Evolutionary conservation across 2,329 filamentous ascomycete species (phyloP).

Genomic region (Zalaria sp.): DNA sequence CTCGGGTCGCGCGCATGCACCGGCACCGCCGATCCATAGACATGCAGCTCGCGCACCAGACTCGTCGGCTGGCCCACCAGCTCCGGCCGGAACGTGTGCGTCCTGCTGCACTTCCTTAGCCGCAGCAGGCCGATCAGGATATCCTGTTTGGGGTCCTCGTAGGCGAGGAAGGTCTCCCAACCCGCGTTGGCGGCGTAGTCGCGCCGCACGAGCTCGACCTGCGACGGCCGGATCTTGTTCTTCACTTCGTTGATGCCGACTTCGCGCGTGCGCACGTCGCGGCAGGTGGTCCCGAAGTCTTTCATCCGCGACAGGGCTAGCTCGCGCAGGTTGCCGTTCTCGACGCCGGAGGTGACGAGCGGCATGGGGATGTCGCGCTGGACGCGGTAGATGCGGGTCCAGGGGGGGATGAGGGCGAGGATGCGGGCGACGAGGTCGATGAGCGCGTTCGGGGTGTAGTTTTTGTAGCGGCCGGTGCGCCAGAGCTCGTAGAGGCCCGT

Average conservation of each 20-base stretch:
- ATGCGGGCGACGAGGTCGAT: slow-evolving; percentile 96
- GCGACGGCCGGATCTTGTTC: slow-evolving; percentile 91
- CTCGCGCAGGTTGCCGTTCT: slow-evolving; percentile 93
- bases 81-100: slow-evolving; percentile 85
- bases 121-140: slow-evolving; percentile 86
- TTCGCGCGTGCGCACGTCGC: slow-evolving; percentile 89
- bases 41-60: slow-evolving; percentile 85
- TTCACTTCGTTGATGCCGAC: slow-evolving; percentile 99
- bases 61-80: slow-evolving; percentile 76
- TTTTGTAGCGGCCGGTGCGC: slow-evolving; percentile 93
- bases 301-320: slow-evolving; percentile 95
- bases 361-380: slow-evolving; percentile 99
- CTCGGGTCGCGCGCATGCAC: slow-evolving; percentile 88
- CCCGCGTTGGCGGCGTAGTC: slow-evolving; percentile 93
- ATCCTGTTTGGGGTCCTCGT: slow-evolving; percentile 97
- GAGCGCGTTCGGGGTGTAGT: slow-evolving; percentile 93
- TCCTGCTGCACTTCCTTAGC: slow-evolving; percentile 76
- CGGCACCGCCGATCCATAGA: slow-evolving; percentile 94
- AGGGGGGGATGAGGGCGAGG: slow-evolving; percentile 82
- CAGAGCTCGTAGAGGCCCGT: slow-evolving; percentile 95
- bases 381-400: slow-evolving; percentile 97
- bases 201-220: slow-evolving; percentile 85
- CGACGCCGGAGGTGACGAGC: slow-evolving; percentile 92
- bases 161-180: slow-evolving; percentile 97
- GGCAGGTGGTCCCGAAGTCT: slow-evolving; percentile 93